Evolutionary conservation across 106 monocot species (phyloP).

Genomic region (Iris macrosiphon): DNA sequence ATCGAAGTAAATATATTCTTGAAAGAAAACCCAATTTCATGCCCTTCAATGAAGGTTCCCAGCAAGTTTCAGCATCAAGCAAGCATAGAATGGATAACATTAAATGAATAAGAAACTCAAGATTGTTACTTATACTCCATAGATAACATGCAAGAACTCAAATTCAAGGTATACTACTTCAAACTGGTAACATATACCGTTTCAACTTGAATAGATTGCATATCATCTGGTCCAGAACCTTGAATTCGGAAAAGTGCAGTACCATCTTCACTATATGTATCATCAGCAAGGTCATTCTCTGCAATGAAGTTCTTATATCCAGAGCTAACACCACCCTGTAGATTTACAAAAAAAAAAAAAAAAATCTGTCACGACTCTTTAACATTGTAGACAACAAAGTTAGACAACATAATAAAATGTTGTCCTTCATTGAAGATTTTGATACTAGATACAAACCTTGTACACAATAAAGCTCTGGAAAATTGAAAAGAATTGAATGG

Average conservation of each 20-base stretch:
- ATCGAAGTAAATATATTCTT: too few relatives aligned
- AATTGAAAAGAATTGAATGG: constrained; percentile 54
- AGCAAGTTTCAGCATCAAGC: too few relatives aligned
- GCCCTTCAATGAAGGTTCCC: too few relatives aligned
- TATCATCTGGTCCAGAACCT: constrained; percentile 72
- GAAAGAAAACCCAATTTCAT: too few relatives aligned
- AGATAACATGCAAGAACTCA: too few relatives aligned
- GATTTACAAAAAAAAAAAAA: neutral
- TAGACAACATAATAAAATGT: neutral
- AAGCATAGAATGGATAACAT: too few relatives aligned
- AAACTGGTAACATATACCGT: constrained; percentile 27
- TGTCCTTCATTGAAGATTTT: neutral
- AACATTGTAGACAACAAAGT: neutral
- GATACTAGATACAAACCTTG: constrained; percentile 23
- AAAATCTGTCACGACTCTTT: neutral
- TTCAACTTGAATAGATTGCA: constrained; percentile 79
- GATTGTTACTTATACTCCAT: too few relatives aligned
- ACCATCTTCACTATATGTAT: constrained; percentile 46
- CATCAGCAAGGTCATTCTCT: constrained; percentile 36
- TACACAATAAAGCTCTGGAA: constrained; percentile 58
- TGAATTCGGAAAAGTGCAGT: constrained; percentile 58
- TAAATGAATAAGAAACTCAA: too few relatives aligned
- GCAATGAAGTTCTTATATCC: constrained; percentile 45
- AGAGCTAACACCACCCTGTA: constrained; percentile 55
- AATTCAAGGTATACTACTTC: neutral